Base-by-base conservation (phyloP, 2,329 filamentous ascomycete species). In the Fusarium devonianum region DNA sequence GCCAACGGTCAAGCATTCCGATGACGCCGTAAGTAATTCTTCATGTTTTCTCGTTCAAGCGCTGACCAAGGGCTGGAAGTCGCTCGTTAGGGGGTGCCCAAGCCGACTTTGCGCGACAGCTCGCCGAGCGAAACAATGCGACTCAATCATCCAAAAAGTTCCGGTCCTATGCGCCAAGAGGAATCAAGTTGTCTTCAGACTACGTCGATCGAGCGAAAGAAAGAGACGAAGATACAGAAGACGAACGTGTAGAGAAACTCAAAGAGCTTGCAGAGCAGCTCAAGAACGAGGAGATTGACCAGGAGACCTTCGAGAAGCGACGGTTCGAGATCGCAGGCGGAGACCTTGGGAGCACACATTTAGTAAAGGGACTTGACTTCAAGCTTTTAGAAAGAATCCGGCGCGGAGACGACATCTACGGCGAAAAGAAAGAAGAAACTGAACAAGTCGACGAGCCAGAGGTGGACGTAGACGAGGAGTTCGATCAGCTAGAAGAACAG, bases 341-440 rank as follows among this genome's bases (percentile, higher is more conserved):
- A 7, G 89, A 96, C 69, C 73, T 92, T 16, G 77, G 77, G 11
- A 90, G 85, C 62, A 96, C 92, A 11, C 91, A 96, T 77, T 73
- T 97, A 58, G 87, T 97, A 36, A 97, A 97, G 68, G 94, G 94
- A 0, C 73, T 99, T 38, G 94, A 99, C 72, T 89, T 91, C 69
- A 88, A 89, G 69, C 76, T 97, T 10, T 75, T 92, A 19, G 83
- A 89, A 69, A 79, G 86, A 59, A 80, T 89, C 51, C 81, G 81
- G 52, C 81, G 79, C 45, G 89, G 88, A 29, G 89, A 92, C 69
- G 75, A 92, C 70, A 79, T 90, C 2, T 80, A 78, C 58, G 70
- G 66, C n/a, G 71, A 74, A 7, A 66, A 64, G 7, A 62, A 68
- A 21, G 56, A 66, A 3, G 47, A 62, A 17, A 49, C 60, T 2